Evolutionary conservation across 768 basidiomycete species (phyloP), one percentile per base, ranked within the genome.

Genomic region (Mycena leptocephala): DNA sequence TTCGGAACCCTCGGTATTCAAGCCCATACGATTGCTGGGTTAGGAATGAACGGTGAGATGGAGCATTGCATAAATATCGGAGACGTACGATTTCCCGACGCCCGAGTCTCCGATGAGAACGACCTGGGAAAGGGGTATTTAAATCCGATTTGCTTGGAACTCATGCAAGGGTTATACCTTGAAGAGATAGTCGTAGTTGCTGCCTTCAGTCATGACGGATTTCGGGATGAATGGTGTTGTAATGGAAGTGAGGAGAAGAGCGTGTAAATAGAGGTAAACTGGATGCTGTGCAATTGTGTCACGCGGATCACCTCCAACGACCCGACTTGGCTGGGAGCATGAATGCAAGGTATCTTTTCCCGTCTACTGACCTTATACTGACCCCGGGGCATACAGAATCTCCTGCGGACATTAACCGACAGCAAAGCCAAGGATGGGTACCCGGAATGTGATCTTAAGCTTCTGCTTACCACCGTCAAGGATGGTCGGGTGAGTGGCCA

Each of bases 61-160:
- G 41, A 51, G 58, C 43, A 73, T 41, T 10, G 65, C 28, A 71
- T 53, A 79, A 70, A 51, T 64, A 61, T 18, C 35, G 32, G 81
- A 81, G 80, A 95, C 97, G 85, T 88, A 99, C 97, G 97, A 98
- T 92, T 99, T 99, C 85, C 98, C 98, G 83, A 99, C 98, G 77
- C 98, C 98, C 77, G 97, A 98, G 87, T 99, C 98, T 84, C 98
- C 98, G 88, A 99, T 99, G 79, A 99, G 92, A 81, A 99, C 98
- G 81, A 99, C 96, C 98, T 99, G 76, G 48, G 65, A 43, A 72
- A 68, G 39, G 70, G 76, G 14, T 11, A 51, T 63, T 82, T 46
- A 32, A 76, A 53, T 53, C 53, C 26, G 39, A 68, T n/a, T 62
- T 62, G 43, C 37, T 37, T 35, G 18, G 62, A 20, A 48, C 8